Conservation (phyloP, 345 rosid species). For the Pugionium dolabratum region DNA sequence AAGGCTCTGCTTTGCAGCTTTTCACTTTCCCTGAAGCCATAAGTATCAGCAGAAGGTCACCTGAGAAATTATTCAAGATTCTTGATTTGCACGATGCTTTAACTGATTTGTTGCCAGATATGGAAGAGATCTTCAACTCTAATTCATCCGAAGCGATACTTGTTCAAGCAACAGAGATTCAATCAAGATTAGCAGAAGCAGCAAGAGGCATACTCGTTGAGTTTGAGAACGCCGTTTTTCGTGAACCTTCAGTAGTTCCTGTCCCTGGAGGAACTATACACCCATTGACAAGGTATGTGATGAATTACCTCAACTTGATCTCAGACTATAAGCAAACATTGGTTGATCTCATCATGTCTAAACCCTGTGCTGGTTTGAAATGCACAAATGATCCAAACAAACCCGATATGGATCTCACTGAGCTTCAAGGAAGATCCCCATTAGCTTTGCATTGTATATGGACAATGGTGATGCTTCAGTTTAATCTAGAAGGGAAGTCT, state of each 20-base stretch:
- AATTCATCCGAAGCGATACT: conserved; percentile 57
- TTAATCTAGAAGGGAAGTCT: conserved; percentile 88
- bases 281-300: conserved; percentile 95
- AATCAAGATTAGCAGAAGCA: conserved; percentile 84
- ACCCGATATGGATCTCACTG: conserved; percentile 82
- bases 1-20: conserved; percentile 73
- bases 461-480: conserved; percentile 83
- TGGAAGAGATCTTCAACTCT: conserved; percentile 70
- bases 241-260: conserved; percentile 76
- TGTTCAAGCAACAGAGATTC: conserved; percentile 83
- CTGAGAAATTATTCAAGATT: conserved; percentile 92
- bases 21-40: conserved; percentile 94
- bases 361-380: conserved; percentile 82
- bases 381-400: conserved; percentile 72
- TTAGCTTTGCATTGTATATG: conserved; percentile 86
- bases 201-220: conserved; percentile 83
- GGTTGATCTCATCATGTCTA: conserved; percentile 72
- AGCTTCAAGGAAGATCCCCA: conserved; percentile 70
- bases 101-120: conserved; percentile 73
- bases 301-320: conserved; percentile 92
- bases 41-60: conserved; percentile 85
- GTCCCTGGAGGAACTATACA: conserved; percentile 95
- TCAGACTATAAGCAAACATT: conserved; percentile 86
- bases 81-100: conserved; percentile 85
- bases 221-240: conserved; percentile 79